phyloP scores from a whole-genome alignment of 208 protist genomes.

The Wallacemonas rigidus region DNA sequence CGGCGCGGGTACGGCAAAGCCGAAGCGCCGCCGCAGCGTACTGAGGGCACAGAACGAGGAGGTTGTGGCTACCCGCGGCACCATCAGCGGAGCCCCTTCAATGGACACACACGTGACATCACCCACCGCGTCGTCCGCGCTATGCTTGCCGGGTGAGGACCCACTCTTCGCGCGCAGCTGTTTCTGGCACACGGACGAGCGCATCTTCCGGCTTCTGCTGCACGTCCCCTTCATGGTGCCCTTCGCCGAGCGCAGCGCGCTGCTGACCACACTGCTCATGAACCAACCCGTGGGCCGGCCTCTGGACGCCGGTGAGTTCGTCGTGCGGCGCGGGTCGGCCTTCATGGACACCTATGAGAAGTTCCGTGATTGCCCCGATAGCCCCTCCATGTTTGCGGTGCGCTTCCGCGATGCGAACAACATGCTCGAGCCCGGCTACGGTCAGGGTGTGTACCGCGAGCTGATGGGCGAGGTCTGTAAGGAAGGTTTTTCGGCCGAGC shows the following conservation, averaged over 20 bases:
- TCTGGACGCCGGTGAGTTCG: not conserved
- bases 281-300: slow-evolving; percentile 5
- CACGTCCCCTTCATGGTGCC: slow-evolving; percentile 73
- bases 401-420: slow-evolving; percentile 52
- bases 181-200: slow-evolving; percentile 46
- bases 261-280: slow-evolving; percentile 64
- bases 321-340: slow-evolving; percentile 62
- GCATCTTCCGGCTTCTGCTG: slow-evolving; percentile 65
- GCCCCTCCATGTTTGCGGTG: slow-evolving; percentile 53
- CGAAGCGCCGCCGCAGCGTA: not conserved
- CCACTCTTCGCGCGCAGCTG: slow-evolving; percentile 42
- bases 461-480: slow-evolving; percentile 79
- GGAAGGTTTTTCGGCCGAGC: slow-evolving; percentile 76
- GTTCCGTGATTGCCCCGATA: slow-evolving; percentile 53
- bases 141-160: slow-evolving; percentile 40
- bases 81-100: not conserved
- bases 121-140: slow-evolving; percentile 1
- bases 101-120: not conserved
- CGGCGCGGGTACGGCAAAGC: not conserved
- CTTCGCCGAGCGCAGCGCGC: slow-evolving; percentile 64
- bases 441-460: slow-evolving; percentile 92
- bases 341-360: slow-evolving; percentile 85
- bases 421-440: slow-evolving; percentile 85
- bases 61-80: not conserved
- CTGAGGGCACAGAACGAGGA: not conserved